These are phyloP conservation scores for Aspergillus clavatus DNA, from an alignment of 2,329 filamentous ascomycete species.

Conservation along the genomic window DNA sequence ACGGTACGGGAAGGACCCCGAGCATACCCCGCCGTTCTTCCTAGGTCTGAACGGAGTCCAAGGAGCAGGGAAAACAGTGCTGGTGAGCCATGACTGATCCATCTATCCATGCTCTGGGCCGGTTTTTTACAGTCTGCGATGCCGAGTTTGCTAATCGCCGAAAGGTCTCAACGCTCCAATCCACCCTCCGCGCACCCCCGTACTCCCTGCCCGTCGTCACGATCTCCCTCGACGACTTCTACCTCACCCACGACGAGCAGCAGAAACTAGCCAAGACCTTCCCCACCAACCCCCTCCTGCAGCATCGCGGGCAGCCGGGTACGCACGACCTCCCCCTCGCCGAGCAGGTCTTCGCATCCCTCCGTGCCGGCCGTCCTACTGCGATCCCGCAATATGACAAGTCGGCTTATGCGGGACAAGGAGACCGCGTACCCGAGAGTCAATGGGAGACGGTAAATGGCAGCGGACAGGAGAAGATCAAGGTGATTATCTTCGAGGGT, in stretches of 20 bases:
- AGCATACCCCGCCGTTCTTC: constrained; percentile 61
- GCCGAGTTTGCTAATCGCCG: too few species aligned
- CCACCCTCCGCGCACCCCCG: constrained; percentile 53
- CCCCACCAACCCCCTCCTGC: constrained; percentile 68
- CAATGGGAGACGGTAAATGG: constrained; percentile 56
- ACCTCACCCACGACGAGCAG: constrained; percentile 69
- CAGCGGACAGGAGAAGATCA: constrained; percentile 35
- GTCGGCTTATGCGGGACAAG: constrained; percentile 67
- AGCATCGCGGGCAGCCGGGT: constrained; percentile 77
- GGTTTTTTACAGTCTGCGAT: too few species aligned
- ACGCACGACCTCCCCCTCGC: constrained; percentile 72
- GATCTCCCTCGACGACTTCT: constrained; percentile 85
- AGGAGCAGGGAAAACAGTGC: constrained; percentile 86
- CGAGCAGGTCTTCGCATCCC: constrained; percentile 57
- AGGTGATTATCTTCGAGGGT: constrained; percentile 77
- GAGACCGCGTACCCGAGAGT: constrained; percentile 63
- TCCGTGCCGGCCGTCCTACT: constrained; percentile 49
- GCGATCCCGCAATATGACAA: constrained; percentile 79
- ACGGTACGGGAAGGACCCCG: constrained; percentile 34
- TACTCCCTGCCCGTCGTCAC: constrained; percentile 63
- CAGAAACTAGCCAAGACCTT: constrained; percentile 59
- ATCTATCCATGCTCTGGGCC: too few species aligned
- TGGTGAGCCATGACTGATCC: too few species aligned
- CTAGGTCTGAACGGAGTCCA: constrained; percentile 88
- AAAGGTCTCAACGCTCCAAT: constrained; percentile 58